Evolutionary conservation across 768 basidiomycete genomes (phyloP).

Genomic region (Lentinus brumalis): DNA sequence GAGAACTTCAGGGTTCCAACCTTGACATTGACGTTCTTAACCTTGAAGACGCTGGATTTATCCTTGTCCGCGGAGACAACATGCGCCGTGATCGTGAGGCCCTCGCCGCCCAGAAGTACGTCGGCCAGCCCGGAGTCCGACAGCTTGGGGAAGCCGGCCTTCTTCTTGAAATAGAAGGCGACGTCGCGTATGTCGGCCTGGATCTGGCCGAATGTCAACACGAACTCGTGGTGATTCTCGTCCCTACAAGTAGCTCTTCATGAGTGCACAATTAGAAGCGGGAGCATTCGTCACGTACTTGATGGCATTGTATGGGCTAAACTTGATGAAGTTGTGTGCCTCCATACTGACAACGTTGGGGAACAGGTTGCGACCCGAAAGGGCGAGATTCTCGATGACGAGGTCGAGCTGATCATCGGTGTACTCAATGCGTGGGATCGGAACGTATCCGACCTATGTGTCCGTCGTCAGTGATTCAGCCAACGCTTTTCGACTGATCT

Average conservation of each 20-base stretch:
- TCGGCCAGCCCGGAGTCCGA: conserved; percentile 85
- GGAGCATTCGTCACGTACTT: conserved; percentile 14
- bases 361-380: conserved; percentile 87
- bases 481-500: not conserved
- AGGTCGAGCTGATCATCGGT: conserved; percentile 84
- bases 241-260: conserved; percentile 38
- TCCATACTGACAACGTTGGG: conserved; percentile 77
- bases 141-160: conserved; percentile 80
- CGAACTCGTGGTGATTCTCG: conserved; percentile 70
- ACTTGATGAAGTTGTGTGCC: conserved; percentile 80
- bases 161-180: conserved; percentile 87
- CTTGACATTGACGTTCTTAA: conserved; percentile 72
- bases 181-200: conserved; percentile 95
- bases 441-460: conserved; percentile 69
- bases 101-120: conserved; percentile 80
- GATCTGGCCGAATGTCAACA: conserved; percentile 77
- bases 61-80: conserved; percentile 67
- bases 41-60: conserved; percentile 69
- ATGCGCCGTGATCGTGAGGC: conserved; percentile 68
- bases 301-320: conserved; percentile 71
- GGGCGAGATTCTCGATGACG: conserved; percentile 90
- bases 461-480: not conserved
- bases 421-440: conserved; percentile 94
- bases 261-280: not conserved
- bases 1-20: conserved; percentile 88